Percentiles rank a stretch among this genome's conserved stretches.
These are phyloP conservation scores for Magnolia changhungtana DNA, from an alignment of 164 flowering plant genomes.

Conservation along the genomic window DNA sequence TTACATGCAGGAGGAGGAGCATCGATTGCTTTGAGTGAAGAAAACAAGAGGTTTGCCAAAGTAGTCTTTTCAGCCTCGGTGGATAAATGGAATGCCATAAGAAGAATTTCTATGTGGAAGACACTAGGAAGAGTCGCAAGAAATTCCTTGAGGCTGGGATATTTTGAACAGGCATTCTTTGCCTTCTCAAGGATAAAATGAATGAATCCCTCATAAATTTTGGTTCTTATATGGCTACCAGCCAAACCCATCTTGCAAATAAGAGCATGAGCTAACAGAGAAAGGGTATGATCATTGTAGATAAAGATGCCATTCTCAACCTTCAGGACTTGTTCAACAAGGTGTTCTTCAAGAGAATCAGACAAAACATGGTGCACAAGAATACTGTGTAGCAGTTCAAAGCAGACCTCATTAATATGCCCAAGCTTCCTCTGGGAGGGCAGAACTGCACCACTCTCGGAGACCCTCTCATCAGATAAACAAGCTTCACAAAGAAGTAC, in stretches of 20 bases:
- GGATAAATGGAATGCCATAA: conserved; percentile 84
- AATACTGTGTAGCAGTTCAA: conserved; percentile 64
- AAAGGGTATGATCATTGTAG: conserved; percentile 64
- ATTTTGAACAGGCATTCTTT: conserved; percentile 31
- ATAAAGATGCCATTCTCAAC: conserved; percentile 58
- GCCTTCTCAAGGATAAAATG: conserved; percentile 59
- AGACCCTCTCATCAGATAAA: conserved; percentile 42
- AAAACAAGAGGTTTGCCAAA: conserved; percentile 46
- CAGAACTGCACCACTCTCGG: conserved; percentile 29
- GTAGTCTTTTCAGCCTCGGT: conserved; percentile 54
- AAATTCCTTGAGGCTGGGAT: conserved; percentile 49
- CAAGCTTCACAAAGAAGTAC: conserved; percentile 46
- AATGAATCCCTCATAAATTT: conserved; percentile 47
- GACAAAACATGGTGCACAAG: conserved; percentile 44
- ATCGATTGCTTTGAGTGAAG: conserved; percentile 41
- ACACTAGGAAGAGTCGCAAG: conserved; percentile 61
- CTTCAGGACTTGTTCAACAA: conserved; percentile 55
- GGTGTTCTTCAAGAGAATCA: conserved; percentile 64
- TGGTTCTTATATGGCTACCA: conserved; percentile 57
- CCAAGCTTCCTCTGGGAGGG: conserved; percentile 43
- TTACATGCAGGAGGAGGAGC: conserved; percentile 34
- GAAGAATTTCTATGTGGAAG: conserved; percentile 79
- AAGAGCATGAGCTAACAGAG: conserved; percentile 64
- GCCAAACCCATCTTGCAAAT: conserved; percentile 46
- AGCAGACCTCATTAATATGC: conserved; percentile 58